Percentiles rank a stretch among this genome's conserved stretches.
These are phyloP conservation scores for Alternaria viburni DNA, from an alignment of 2,329 filamentous ascomycete species.

Conservation along the genomic window DNA sequence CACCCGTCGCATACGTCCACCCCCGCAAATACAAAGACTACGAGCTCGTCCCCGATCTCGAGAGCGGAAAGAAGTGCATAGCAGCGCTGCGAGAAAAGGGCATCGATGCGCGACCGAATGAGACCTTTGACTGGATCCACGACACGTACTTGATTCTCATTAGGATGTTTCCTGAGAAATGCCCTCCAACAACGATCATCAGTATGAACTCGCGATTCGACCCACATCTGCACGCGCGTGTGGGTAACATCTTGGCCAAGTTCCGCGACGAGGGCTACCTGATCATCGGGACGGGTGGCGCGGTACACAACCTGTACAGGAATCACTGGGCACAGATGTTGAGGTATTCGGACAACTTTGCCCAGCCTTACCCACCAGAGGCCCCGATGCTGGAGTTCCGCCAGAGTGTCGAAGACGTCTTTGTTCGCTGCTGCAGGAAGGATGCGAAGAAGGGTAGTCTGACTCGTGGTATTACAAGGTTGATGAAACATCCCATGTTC, in stretches of 20 bases:
- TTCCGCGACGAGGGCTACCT: slow-evolving; percentile 64
- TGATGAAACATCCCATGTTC: slow-evolving; percentile 73
- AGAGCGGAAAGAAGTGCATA: slow-evolving; percentile 59
- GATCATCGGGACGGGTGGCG: slow-evolving; percentile 65
- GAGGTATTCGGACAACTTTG: slow-evolving; percentile 67
- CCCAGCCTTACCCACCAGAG: slow-evolving; percentile 64
- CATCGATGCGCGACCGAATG: slow-evolving; percentile 61
- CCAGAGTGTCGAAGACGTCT: slow-evolving; percentile 67
- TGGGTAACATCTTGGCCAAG: slow-evolving; percentile 63
- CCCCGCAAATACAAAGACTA: slow-evolving; percentile 70
- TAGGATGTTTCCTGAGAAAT: slow-evolving; percentile 70
- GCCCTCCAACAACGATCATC: slow-evolving; percentile 69
- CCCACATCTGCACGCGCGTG: slow-evolving; percentile 62
- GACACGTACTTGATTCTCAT: slow-evolving; percentile 73
- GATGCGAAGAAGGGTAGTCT: slow-evolving; percentile 57
- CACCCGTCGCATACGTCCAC: slow-evolving; percentile 70
- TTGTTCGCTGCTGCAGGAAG: slow-evolving; percentile 56
- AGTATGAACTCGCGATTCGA: slow-evolving; percentile 63
- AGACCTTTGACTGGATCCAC: slow-evolving; percentile 73
- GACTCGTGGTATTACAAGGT: slow-evolving; percentile 61
- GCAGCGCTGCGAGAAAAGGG: slow-evolving; percentile 58
- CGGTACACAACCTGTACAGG: slow-evolving; percentile 74
- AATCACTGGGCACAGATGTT: slow-evolving; percentile 72
- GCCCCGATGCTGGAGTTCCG: slow-evolving; percentile 69
- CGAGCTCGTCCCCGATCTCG: slow-evolving; percentile 65